A percentile compares a stretch with the other conserved stretches of the same genome.
Evolutionary conservation across 129 eudicot species (phyloP).

Genomic region (Silybum marianum): DNA sequence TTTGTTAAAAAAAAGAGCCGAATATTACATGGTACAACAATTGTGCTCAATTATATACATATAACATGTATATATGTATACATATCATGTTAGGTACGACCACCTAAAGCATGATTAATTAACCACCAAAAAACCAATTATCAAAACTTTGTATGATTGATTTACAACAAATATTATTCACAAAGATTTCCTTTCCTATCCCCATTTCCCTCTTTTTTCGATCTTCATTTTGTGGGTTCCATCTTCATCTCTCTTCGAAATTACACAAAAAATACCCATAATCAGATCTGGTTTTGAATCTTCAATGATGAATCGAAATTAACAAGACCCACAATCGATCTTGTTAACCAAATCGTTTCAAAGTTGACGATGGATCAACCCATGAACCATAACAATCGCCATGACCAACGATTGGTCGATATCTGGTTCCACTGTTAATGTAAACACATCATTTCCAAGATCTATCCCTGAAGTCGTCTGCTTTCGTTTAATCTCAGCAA

Average conservation of each 20-base stretch:
- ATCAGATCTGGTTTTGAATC: slow-evolving; percentile 23
- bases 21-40: slow-evolving; percentile 26
- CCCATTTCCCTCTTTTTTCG: slow-evolving; percentile 4
- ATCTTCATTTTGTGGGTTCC: slow-evolving; percentile 39
- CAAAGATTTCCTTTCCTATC: slow-evolving; percentile 8
- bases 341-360: slow-evolving; percentile 24
- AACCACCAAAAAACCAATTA: slow-evolving; percentile 28
- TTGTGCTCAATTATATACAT: background rate
- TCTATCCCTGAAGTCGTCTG: slow-evolving; percentile 48
- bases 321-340: background rate
- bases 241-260: slow-evolving; percentile 5
- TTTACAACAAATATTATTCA: slow-evolving; percentile 31
- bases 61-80: slow-evolving; percentile 15
- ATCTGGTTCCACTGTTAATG: slow-evolving; percentile 50
- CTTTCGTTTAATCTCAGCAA: slow-evolving; percentile 61
- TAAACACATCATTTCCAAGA: slow-evolving; percentile 68
- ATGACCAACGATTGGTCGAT: slow-evolving; percentile 60
- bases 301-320: slow-evolving; percentile 1
- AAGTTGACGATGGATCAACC: slow-evolving; percentile 51
- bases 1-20: slow-evolving; percentile 15
- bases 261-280: slow-evolving; percentile 26
- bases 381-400: slow-evolving; percentile 64
- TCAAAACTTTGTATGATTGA: slow-evolving; percentile 38
- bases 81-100: slow-evolving; percentile 28
- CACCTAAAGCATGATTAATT: slow-evolving; percentile 32